phyloP scores from a whole-genome alignment of 345 rosid species.

The Crucihimalaya himalaica region DNA sequence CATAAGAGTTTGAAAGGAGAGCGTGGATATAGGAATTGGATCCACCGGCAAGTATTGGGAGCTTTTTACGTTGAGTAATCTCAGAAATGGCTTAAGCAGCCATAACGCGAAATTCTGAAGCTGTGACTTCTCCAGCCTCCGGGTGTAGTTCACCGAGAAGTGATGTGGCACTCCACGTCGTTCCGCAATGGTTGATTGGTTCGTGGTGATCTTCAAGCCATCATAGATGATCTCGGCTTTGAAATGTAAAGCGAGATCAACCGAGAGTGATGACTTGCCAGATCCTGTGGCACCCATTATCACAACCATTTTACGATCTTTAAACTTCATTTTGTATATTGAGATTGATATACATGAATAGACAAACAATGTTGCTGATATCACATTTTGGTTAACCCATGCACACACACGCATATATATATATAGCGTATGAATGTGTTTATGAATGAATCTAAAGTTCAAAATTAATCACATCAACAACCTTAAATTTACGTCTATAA shows the following conservation, averaged over 20 bases:
- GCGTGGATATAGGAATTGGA: slow-evolving; percentile 73
- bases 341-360: not conserved
- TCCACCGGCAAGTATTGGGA: slow-evolving; percentile 74
- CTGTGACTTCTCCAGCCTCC: slow-evolving; percentile 50
- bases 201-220: slow-evolving; percentile 33
- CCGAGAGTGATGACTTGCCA: slow-evolving; percentile 69
- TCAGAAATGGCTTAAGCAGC: slow-evolving; percentile 50
- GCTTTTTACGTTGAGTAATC: slow-evolving; percentile 43
- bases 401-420: not conserved
- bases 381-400: not conserved
- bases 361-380: not conserved
- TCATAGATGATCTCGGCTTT: slow-evolving; percentile 53
- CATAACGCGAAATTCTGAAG: slow-evolving; percentile 45
- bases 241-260: slow-evolving; percentile 61
- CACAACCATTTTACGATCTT: slow-evolving; percentile 54
- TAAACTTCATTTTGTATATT: slow-evolving; percentile 10
- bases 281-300: slow-evolving; percentile 72
- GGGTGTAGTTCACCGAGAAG: slow-evolving; percentile 54
- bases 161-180: slow-evolving; percentile 66
- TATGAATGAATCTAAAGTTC: not conserved
- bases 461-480: not conserved
- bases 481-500: not conserved
- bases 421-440: not conserved
- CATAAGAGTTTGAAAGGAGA: slow-evolving; percentile 40
- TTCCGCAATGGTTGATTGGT: slow-evolving; percentile 48